Evolutionary conservation across 2,329 filamentous ascomycete genomes (phyloP).

Genomic region (Ciborinia camelliae): DNA sequence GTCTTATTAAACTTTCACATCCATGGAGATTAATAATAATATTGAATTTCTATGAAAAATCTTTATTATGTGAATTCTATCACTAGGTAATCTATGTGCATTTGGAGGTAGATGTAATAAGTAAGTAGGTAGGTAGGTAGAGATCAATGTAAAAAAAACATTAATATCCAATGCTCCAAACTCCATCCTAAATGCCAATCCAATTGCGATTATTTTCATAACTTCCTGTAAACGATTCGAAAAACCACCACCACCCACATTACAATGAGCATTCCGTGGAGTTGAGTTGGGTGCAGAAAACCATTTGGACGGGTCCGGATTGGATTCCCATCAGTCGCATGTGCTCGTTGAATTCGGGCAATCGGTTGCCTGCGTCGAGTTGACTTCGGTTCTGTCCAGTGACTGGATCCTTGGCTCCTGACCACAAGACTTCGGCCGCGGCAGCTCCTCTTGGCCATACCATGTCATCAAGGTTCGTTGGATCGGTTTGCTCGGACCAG

Average conservation of each 20-base stretch:
- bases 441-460: slow-evolving; percentile 76
- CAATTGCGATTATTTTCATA: neutral
- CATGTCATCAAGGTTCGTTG: slow-evolving; percentile 68
- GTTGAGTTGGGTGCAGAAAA: slow-evolving; percentile 64
- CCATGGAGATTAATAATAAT: too few species aligned
- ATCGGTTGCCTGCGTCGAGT: slow-evolving; percentile 63
- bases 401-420: slow-evolving; percentile 59
- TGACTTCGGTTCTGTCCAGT: slow-evolving; percentile 67
- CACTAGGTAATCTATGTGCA: neutral
- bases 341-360: slow-evolving; percentile 74
- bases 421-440: slow-evolving; percentile 78
- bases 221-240: too few species aligned
- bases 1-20: too few species aligned
- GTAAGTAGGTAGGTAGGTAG: neutral
- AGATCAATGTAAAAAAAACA: neutral
- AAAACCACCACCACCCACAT: too few species aligned
- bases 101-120: slow-evolving; percentile 4
- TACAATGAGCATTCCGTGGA: slow-evolving; percentile 45
- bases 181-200: too few species aligned
- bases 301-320: slow-evolving; percentile 67
- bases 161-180: neutral
- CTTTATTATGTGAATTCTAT: neutral
- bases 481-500: slow-evolving; percentile 79
- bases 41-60: too few species aligned
- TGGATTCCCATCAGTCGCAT: slow-evolving; percentile 58